Base-by-base conservation (phyloP, 1,139 yeast genomes). In the Schwanniomyces etchellsii region DNA sequence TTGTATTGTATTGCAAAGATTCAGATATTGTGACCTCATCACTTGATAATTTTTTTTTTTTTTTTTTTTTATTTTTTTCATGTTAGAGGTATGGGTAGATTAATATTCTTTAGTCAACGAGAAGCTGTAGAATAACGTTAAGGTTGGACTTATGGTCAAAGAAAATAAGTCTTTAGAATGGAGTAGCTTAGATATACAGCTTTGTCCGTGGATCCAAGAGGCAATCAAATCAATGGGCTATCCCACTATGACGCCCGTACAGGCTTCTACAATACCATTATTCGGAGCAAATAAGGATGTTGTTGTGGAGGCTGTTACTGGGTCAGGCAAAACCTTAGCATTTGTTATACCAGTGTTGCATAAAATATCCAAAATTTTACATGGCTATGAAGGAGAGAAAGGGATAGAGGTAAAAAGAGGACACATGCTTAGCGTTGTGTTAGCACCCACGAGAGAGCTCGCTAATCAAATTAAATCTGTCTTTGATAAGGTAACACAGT, bases 301-400 rank as follows among this genome's bases (percentile, higher is more conserved):
- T 6, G 95, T 93, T 6, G 96, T 88, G 2, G 96, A 89, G 50
- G 88, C 97, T 0, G 96, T 88, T 2, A 91, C 98, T 0, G 98
- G 98, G 0, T 88, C 97, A 0, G 98, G 98, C 5, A 91, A 91
- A 52, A 91, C 98, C 0, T 57, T 89, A 20, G 85, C 97, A 3
- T 91, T 83, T 56, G 77, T 77, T 5, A 70, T 91, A 3, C 98
- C 98, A 0, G 71, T 88, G 2, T 52, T 89, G 15, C 91, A 88
- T 45, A 76, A 75, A 52, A 56, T 81, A 20, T 57, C 70, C 26
- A 52, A 48, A 24, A 38, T 51, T 12, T 38, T 57, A 28, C 35
- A 56, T 20, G 50, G 53, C 30, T 43, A 55, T 23, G 42, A 45
- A 24, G 43, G 40, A 14, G 49, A 38, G 13, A 50, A 43, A 13